Percentiles rank a stretch among this genome's conserved stretches.
These are phyloP conservation scores for Yarrowia sp. DNA, from an alignment of 805 yeast species.

Conservation along the genomic window DNA sequence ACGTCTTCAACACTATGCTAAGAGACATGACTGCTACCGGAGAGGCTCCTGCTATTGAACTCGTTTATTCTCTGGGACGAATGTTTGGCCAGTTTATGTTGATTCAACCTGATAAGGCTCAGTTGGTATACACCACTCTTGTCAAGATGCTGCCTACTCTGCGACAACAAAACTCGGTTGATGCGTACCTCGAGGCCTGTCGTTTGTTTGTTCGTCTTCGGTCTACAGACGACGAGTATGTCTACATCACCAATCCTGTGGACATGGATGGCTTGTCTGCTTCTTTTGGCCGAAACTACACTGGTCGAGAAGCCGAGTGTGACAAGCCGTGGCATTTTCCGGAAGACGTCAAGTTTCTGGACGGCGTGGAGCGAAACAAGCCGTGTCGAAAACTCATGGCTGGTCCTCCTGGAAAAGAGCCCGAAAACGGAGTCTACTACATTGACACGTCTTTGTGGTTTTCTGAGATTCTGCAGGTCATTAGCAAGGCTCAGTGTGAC, in stretches of 20 bases:
- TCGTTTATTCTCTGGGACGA: conserved; percentile 34
- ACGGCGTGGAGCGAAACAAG: conserved; percentile 42
- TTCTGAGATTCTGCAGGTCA: conserved; percentile 45
- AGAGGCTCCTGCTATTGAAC: conserved; percentile 3
- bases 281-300: conserved; percentile 50
- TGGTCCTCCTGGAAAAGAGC: conserved; percentile 25
- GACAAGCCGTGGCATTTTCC: conserved; percentile 55
- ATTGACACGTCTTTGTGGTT: conserved; percentile 55
- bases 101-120: conserved; percentile 35
- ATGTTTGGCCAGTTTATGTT: conserved; percentile 34
- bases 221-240: conserved; percentile 43
- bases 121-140: conserved; percentile 33
- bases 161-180: conserved; percentile 15
- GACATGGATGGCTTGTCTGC: conserved; percentile 68
- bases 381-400: conserved; percentile 38
- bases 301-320: conserved; percentile 29
- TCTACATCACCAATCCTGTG: conserved; percentile 51
- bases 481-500: conserved; percentile 38
- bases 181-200: conserved; percentile 43
- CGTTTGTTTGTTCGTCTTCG: conserved; percentile 56
- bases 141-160: conserved; percentile 28
- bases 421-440: conserved; percentile 24
- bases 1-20: conserved; percentile 14
- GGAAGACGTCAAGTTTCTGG: conserved; percentile 51
- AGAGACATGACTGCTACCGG: conserved; percentile 8